These are phyloP conservation scores for Westerdykella ornata DNA, from an alignment of 2,329 filamentous ascomycete genomes.

Conservation along the genomic window DNA sequence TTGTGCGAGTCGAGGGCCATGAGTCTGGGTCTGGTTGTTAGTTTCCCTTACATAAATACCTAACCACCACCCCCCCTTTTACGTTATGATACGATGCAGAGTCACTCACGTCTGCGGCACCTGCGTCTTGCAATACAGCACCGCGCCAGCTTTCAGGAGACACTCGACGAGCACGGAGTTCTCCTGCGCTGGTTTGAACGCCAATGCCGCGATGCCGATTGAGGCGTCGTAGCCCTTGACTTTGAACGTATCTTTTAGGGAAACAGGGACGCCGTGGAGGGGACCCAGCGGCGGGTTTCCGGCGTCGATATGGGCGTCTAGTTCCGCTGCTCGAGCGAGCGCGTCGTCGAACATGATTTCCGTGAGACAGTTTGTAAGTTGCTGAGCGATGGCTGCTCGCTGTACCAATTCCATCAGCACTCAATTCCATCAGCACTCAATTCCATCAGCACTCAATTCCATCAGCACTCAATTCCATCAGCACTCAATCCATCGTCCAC, in stretches of 20 bases:
- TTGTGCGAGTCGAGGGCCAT: slow-evolving; percentile 50
- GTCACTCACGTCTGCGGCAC: slow-evolving; percentile 42
- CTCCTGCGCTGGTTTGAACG: slow-evolving; percentile 38
- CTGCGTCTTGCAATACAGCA: slow-evolving; percentile 51
- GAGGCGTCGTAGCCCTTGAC: slow-evolving; percentile 42
- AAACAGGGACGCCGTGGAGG: slow-evolving; percentile 45
- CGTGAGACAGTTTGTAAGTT: slow-evolving; percentile 40
- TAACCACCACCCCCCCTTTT: no score
- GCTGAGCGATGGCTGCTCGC: slow-evolving; percentile 44
- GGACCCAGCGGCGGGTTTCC: slow-evolving; percentile 39
- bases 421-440: neutral
- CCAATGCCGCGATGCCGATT: slow-evolving; percentile 39
- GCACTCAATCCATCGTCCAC: neutral
- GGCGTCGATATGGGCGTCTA: slow-evolving; percentile 38
- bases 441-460: no score
- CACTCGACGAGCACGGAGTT: slow-evolving; percentile 40
- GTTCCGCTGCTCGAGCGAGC: slow-evolving; percentile 27
- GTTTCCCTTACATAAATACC: no score
- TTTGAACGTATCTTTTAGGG: slow-evolving; percentile 47
- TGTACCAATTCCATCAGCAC: slow-evolving; percentile 6
- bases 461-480: no score
- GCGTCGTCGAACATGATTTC: slow-evolving; percentile 37
- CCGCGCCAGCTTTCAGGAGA: slow-evolving; percentile 43
- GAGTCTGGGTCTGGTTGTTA: slow-evolving; percentile 19
- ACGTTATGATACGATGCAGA: no score